A percentile compares a stretch with the other conserved stretches of the same genome.
phyloP scores from a whole-genome alignment of 1,284 basidiomycete species.

The Ustilago loliicola region DNA sequence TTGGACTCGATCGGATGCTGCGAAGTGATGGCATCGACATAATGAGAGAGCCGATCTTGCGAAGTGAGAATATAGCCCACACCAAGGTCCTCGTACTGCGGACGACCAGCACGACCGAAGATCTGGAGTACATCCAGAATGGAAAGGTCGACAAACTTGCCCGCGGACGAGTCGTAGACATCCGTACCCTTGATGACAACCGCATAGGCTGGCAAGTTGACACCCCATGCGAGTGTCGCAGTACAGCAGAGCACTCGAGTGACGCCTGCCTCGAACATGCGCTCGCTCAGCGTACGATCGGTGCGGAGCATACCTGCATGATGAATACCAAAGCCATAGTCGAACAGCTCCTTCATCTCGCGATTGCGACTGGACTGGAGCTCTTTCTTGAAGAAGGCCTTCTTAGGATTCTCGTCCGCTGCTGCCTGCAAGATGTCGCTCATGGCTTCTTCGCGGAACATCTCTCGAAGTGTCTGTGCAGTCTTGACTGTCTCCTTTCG shows the following conservation, averaged over 20 bases:
- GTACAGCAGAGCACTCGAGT: conserved; percentile 98
- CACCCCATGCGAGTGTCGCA: conserved; percentile 98
- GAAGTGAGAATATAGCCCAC: conserved; percentile 97
- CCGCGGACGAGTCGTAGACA: conserved; percentile 76
- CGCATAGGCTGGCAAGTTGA: conserved; percentile 98
- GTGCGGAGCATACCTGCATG: conserved; percentile 97
- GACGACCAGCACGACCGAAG: conserved; percentile 96
- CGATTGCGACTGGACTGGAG: conserved; percentile 87
- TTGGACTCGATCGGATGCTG: conserved; percentile 96
- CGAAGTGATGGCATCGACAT: conserved; percentile 87
- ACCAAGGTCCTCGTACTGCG: conserved; percentile 93
- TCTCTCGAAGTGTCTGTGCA: conserved; percentile 86
- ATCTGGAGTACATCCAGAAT: conserved; percentile 96
- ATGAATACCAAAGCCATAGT: conserved; percentile 93
- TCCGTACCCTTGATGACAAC: conserved; percentile 98
- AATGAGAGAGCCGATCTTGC: conserved; percentile 92
- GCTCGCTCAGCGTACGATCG: conserved; percentile 95
- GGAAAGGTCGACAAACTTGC: conserved; percentile 87
- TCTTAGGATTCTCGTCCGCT: conserved; percentile 53
- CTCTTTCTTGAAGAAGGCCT: conserved; percentile 78
- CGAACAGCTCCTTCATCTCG: conserved; percentile 96
- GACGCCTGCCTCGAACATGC: conserved; percentile 88
- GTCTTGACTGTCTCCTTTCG: conserved; percentile 98
- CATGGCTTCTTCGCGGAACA: conserved; percentile 80
- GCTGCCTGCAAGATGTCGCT: conserved; percentile 77